A percentile compares a stretch with the other conserved stretches of the same genome.
Evolutionary conservation across 1,284 basidiomycete genomes (phyloP).

Genomic region (Termitomyces sp.): DNA sequence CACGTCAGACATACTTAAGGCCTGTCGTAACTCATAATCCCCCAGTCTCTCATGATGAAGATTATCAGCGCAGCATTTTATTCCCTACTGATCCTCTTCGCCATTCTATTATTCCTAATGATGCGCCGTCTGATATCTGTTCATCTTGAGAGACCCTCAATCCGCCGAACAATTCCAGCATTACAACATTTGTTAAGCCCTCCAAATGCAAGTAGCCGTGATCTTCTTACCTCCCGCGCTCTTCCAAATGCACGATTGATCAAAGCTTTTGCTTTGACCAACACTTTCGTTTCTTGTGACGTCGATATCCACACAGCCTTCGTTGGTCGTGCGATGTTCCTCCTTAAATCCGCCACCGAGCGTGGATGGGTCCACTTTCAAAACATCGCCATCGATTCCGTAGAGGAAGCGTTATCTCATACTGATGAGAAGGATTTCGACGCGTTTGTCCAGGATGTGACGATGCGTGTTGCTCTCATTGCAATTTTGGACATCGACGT

Average conservation of each 20-base stretch:
- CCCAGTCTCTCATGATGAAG: neutral
- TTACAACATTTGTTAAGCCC: constrained; percentile 26
- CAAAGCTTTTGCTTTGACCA: constrained; percentile 35
- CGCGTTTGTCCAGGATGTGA: constrained; percentile 36
- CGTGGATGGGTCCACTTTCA: constrained; percentile 28
- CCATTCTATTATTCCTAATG: neutral
- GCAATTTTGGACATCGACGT: constrained; percentile 34
- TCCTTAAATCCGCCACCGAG: constrained; percentile 24
- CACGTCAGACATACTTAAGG: neutral
- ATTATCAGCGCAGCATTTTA: neutral
- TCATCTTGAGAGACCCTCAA: neutral
- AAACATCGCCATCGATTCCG: constrained; percentile 24
- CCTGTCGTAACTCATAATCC: neutral
- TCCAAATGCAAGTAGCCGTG: constrained; percentile 11
- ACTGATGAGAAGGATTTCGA: constrained; percentile 26
- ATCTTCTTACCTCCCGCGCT: constrained; percentile 33
- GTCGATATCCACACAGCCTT: constrained; percentile 28
- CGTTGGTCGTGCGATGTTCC: constrained; percentile 20
- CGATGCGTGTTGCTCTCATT: constrained; percentile 36
- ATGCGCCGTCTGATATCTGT: neutral
- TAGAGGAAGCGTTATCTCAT: constrained; percentile 23
- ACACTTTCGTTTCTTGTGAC: constrained; percentile 34
- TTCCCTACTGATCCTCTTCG: neutral
- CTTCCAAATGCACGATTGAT: constrained; percentile 38
- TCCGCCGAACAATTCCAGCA: neutral